These are phyloP conservation scores for Rhodotorula diobovata DNA, from an alignment of 768 basidiomycete genomes.

Conservation along the genomic window DNA sequence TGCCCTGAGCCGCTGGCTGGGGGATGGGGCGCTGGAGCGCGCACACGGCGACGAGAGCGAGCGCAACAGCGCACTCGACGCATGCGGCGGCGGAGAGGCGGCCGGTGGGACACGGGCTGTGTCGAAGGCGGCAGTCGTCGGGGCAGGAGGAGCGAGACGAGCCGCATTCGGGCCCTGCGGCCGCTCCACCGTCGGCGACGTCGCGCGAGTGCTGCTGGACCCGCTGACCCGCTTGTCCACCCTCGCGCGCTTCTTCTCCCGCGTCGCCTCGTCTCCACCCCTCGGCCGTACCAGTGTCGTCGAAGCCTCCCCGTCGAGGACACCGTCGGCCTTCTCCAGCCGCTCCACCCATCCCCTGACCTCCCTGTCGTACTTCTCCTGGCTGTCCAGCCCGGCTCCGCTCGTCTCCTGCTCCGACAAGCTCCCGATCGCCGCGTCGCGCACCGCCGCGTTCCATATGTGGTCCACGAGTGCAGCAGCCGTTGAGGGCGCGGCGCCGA, in stretches of 20 bases:
- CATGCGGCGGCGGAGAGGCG: not conserved
- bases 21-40: not conserved
- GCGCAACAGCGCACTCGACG: not conserved
- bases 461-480: not conserved
- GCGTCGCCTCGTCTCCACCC: no score
- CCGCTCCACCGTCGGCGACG: no score
- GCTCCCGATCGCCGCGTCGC: not conserved
- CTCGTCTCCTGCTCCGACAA: not conserved
- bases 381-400: not conserved
- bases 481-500: not conserved
- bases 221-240: no score
- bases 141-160: no score
- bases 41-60: not conserved
- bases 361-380: conserved; percentile 15
- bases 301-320: not conserved
- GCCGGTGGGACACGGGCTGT: not conserved
- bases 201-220: no score
- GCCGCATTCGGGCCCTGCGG: no score
- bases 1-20: not conserved
- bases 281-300: not conserved
- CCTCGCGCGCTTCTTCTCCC: no score
- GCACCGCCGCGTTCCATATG: not conserved
- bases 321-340: conserved; percentile 27
- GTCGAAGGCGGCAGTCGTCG: no score
- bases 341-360: conserved; percentile 7